Evolutionary conservation across 257 asterid genomes (phyloP), one percentile per base, ranked within the genome.

Genomic region (Coffea canephora): DNA sequence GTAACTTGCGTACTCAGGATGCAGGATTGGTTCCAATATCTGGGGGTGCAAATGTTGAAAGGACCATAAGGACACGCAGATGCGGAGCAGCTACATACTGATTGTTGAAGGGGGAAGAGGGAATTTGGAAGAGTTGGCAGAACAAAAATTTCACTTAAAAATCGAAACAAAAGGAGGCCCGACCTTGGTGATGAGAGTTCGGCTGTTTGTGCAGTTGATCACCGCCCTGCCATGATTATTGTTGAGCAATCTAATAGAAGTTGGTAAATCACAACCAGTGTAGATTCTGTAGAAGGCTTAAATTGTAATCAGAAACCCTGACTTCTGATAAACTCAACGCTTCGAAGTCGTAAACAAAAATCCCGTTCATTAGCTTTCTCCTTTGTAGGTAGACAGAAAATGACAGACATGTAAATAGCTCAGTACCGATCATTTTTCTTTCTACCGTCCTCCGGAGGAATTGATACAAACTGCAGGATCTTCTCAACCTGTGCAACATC

Each of bases 391-490:
- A 15, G 50, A 21, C 25, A 69, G 21, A 59, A 34, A 70, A 36
- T 9, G 39, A 4, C 23, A 50, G 55, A 23, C 68, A 54, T 5
- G 16, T 59, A 15, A 73, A 54, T 6, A 81, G 65, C 59, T 45
- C 36, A 70, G 18, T 57, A 59, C 27, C 21, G 27, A 65, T 77
- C 74, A 46, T 82, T 85, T 82, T 83, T 89, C 80, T 77, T 89
- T 61, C 82, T 85, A 73, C 84, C 87, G 82, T 90, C 89, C 62
- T 89, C 91, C 0, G 97, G 92, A 48, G 97, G 97, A 66, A 91
- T 87, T 71, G 97, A 80, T 16, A 89, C 92, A 72, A 81, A 92
- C 82, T 85, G 91, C 81, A 93, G 84, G 71, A 95, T 95, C 79
- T 66, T 90, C 80, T 91, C 87, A 82, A 95, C 90, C 87, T 89